Evolutionary conservation across 2,329 filamentous ascomycete species (phyloP), one percentile per base, ranked within the genome.

Genomic region (Fusarium sp.): DNA sequence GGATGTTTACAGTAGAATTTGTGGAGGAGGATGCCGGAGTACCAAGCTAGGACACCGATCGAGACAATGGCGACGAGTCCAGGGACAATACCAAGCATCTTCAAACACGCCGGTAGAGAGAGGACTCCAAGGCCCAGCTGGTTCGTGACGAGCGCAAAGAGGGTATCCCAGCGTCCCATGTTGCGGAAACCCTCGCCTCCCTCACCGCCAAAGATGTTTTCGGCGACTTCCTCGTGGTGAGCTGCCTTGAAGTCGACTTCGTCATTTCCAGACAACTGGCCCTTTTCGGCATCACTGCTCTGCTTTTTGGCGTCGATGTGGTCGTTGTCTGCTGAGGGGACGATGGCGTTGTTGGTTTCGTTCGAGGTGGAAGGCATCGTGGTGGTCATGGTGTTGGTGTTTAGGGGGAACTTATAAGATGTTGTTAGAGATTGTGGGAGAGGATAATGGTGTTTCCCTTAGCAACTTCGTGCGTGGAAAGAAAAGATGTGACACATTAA

Each of bases 1-100:
- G 89, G 89, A 72, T 91, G 86, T 63, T 86, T 84, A 64, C 90
- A 79, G 76, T 89, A 91, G 77, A 90, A 90, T 73, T 87, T 84
- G 88, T 88, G 89, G 31, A 71, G 62, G 16, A 65, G 64, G 6
- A 75, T 61, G 14, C 89, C 71, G 18, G 71, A 72, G 55, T 74
- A 91, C 2, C 89, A 91, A 76, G 91, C 90, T 4, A 90, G 80
- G 11, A 91, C 87, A 44, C 89, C 79, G 2, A 76, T 83, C 13
- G 88, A 88, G 62, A 90, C 83, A 25, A 89, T 91, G 76, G 90
- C 74, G 67, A 91, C 89, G 60, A 91, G 74, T 27, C 89, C 89
- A 0, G 89, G 89, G 10, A 91, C 86, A 27, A 91, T 81, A 7
- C 89, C 89, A 14, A 91, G 82, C 16, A 89, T 79, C 3, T 88